Base-by-base conservation (phyloP, 495 filamentous ascomycete species). In the Cercophora newfieldiana region DNA sequence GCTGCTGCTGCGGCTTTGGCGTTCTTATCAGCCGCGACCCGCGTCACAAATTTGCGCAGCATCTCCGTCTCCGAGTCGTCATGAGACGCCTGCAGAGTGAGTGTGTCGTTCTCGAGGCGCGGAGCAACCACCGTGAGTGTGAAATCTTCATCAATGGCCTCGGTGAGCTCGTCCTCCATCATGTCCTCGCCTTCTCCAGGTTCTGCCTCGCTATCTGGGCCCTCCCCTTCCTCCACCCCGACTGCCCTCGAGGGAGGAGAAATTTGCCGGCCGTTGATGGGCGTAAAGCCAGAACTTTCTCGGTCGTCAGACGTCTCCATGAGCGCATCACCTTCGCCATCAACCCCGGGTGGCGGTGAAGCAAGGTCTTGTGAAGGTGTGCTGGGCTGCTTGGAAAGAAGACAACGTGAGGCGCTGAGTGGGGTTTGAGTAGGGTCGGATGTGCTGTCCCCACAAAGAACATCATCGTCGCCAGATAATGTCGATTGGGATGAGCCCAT, bases 1-100 rank as follows among this genome's bases (percentile, higher is more conserved):
- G 72, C 72, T 3, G 75, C 72, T 3, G 75, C 71, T 8, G 77
- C 75, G 22, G 75, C 71, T 61, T 73, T 73, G 49, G 72, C 71
- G 64, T 66, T 75, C 67, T 80, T 82, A 71, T 80, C 76, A n/a
- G 79, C 80, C 55, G 77, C 72, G 3, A 82, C 80, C 28, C 78
- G 72, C 47, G 74, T 80, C 31, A 82, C 75, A 68, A 82, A 82
- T 48, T 78, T 77, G 14, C 78, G 69, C 29, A 82, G 72, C 74
- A 82, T 74, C 30, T 82, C 80, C 1, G 79, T 80, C 49, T 82
- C 79, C 2, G 75, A 77, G 37, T 77, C 75, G 16, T 76, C 75
- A 19, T 75, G 72, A 5, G 58, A 49, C 1, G 56, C 66, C 16
- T 72, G 71, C n/a, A 73, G 33, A 4, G 69, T 65, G 5, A 74